phyloP scores from a whole-genome alignment of 352 stramenopile genomes.

The Pythium aristosporum region DNA sequence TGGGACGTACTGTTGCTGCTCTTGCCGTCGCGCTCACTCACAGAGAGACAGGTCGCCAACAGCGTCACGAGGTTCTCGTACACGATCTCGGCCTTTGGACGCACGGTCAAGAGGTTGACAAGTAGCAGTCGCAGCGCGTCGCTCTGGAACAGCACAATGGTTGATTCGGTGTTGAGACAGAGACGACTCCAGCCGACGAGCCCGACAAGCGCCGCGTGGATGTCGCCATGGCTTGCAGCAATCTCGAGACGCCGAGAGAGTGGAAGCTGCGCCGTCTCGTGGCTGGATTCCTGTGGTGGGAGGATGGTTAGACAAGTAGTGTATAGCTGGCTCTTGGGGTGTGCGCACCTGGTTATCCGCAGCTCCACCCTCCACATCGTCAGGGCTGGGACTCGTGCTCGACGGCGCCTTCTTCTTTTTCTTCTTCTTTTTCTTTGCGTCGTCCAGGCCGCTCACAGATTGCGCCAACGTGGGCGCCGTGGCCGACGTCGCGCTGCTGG shows the following conservation, averaged over 20 bases:
- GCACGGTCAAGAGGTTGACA: constrained; percentile 53
- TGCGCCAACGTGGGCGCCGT: neutral
- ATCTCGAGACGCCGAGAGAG: constrained; percentile 61
- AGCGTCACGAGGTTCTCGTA: constrained; percentile 60
- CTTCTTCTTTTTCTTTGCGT: constrained; percentile 24
- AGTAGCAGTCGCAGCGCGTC: constrained; percentile 61
- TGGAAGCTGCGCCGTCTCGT: constrained; percentile 46
- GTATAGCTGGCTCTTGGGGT: no score
- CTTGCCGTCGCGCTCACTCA: constrained; percentile 35
- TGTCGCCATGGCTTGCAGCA: constrained; percentile 59
- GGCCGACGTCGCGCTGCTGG: neutral
- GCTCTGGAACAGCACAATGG: constrained; percentile 71
- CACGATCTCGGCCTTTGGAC: constrained; percentile 31
- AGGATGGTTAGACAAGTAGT: no score
- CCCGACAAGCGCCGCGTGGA: constrained; percentile 70
- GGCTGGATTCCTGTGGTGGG: neutral
- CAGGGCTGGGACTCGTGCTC: neutral
- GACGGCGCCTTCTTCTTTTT: constrained; percentile 28
- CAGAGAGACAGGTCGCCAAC: constrained; percentile 59
- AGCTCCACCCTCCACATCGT: constrained; percentile 1
- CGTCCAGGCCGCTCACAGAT: neutral
- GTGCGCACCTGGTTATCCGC: constrained; percentile 9
- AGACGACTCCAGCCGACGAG: constrained; percentile 73
- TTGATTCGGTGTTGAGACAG: constrained; percentile 60
- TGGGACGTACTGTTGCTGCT: constrained; percentile 21